Evolutionary conservation across 208 protist genomes (phyloP), one percentile per base, ranked within the genome.

Genomic region (Trypanosoma caninum): DNA sequence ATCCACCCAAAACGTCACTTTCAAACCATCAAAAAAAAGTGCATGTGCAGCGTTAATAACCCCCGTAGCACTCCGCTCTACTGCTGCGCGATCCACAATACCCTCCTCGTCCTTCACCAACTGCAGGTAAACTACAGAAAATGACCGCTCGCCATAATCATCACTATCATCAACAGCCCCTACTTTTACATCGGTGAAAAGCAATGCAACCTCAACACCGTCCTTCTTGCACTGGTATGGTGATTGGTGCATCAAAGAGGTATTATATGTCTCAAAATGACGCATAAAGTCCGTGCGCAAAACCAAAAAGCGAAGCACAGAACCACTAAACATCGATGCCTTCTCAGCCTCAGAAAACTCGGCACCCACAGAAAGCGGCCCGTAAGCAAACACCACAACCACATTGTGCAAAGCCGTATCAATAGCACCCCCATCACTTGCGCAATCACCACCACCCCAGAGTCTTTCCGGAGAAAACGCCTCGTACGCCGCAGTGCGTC

Each of bases 41-140:
- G 51, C 20, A 25, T 18, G 52, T 31, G 41, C 33, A 23, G 58
- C 40, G 7, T 54, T 20, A 14, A 65, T 57, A 11, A 72, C 28
- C 51, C 55, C 50, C 23, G 28, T 14, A 13, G 58, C 65, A 30
- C 56, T 18, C 1, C n/a, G 57, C n/a, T 45, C 41, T 31, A 57
- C 65, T 8, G 31, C 30, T 27, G 31, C 48, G 6, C 41, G 37
- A 58, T 72, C 41, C 31, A 65, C 51, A 16, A 16, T 20, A 31
- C 2, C 0, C 13, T 23, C 20, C 11, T 34, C 45, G 7, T 40
- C 45, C 0, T 41, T 45, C 23, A 22, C 10, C 30, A 72, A 34
- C 11, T 72, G 56, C 23, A 72, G 51, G 31, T 54, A 54, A 34
- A 65, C 37, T n/a, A 72, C 56, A 11, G 65, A 65, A 2, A 72